Base-by-base conservation (phyloP, 1,284 basidiomycete species). In the Rhodotorula sp. region DNA sequence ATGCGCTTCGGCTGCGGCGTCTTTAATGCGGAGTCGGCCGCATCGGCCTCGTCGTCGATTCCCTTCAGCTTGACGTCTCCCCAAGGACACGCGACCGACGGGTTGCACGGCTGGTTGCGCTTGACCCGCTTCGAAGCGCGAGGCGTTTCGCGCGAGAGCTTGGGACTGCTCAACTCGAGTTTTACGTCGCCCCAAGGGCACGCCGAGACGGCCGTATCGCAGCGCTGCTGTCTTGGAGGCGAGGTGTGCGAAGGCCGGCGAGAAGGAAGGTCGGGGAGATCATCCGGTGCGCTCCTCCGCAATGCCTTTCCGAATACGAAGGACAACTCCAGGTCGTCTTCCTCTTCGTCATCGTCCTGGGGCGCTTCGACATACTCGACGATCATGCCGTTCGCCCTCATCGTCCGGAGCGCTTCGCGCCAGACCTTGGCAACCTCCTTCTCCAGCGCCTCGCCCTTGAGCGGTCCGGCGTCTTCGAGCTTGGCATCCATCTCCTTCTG, bases 361-460 rank as follows among this genome's bases (percentile, higher is more conserved):
- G 44, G 36, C n/a, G 11, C 27, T 27, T 49, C 46, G 20, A 46
- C 59, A 34, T 1, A 27, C 47, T 66, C 62, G 44, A 71, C 61
- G 13, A 68, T 30, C 30, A 57, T 58, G 5, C 66, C 72, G 5
- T 59, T 54, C 36, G 27, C 34, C 8, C 61, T 24, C 72, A 66
- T 62, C 24, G 24, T 29, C 30, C 62, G 27, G 8, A 71, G 24
- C 53, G 66, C 68, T 10, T 62, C 64, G 2, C 56, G 19, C 63
- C 66, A 73, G 13, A 59, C 51, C 36, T 44, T 39, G 13, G n/a
- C 52, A 7, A 64, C 49, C 36, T 49, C 60, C 22, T 56, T 58
- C 15, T 60, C 64, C 15, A 73, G 49, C 27, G 52, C 36, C 10
- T 27, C 63, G 19, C 48, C 68, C 2, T 24, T 24, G 20, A 62